phyloP scores from a whole-genome alignment of 306 rosid genomes.

The Fragaria nilgerrensis region DNA sequence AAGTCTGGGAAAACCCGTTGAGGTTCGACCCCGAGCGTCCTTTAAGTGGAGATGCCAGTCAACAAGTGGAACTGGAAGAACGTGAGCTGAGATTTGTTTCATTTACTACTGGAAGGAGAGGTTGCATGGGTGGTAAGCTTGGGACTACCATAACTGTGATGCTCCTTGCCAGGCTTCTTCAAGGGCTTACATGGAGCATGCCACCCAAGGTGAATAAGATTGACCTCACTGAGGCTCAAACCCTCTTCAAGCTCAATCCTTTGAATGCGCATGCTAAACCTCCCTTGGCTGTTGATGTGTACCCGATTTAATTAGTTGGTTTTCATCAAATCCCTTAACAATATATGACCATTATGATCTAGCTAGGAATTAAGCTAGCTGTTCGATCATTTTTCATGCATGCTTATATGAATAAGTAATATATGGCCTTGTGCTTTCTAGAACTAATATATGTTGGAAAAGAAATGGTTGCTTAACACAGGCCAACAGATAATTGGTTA shows the following conservation, averaged over 20 bases:
- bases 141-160: constrained; percentile 43
- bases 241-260: constrained; percentile 10
- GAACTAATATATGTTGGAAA: too few species aligned
- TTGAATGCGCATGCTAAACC: constrained; percentile 8
- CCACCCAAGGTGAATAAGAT: constrained; percentile 21
- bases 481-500: too few species aligned
- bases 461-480: too few species aligned
- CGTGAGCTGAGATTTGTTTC: constrained; percentile 27
- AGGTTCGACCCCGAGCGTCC: constrained; percentile 41
- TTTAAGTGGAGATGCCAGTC: neutral
- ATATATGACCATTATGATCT: too few species aligned
- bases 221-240: constrained; percentile 10
- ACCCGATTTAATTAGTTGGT: neutral
- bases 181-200: constrained; percentile 40
- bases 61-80: constrained; percentile 18
- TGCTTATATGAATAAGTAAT: too few species aligned
- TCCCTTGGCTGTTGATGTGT: constrained; percentile 16
- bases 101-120: constrained; percentile 41
- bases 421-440: too few species aligned
- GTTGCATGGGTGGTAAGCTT: constrained; percentile 32
- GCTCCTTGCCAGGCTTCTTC: constrained; percentile 45
- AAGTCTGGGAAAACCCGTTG: constrained; percentile 32
- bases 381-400: too few species aligned
- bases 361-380: too few species aligned
- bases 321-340: too few species aligned